phyloP scores from a whole-genome alignment of 352 stramenopile species.

The Globisporangium paddicum region DNA sequence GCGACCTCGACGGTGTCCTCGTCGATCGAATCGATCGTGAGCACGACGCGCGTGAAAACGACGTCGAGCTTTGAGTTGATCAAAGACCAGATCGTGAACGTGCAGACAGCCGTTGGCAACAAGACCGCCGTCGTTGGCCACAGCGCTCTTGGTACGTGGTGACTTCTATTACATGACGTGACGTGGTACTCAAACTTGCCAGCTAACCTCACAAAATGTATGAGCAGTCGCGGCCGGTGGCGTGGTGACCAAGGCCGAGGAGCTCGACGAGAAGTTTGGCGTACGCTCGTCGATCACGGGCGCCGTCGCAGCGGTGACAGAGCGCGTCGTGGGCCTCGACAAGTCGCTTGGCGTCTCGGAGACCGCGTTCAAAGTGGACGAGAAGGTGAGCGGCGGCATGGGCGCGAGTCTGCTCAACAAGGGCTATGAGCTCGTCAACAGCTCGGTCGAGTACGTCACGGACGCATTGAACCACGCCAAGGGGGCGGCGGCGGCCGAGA shows the following conservation, averaged over 20 bases:
- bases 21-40: constrained; percentile 70
- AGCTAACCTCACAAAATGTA: too few relatives aligned
- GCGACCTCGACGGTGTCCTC: constrained; percentile 40
- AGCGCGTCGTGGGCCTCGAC: constrained; percentile 51
- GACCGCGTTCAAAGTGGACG: constrained; percentile 60
- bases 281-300: constrained; percentile 46
- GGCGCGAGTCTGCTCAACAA: constrained; percentile 49
- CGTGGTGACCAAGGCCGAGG: constrained; percentile 50
- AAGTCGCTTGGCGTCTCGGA: constrained; percentile 57
- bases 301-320: constrained; percentile 41
- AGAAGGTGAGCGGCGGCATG: constrained; percentile 68
- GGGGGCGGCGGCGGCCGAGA: constrained; percentile 25
- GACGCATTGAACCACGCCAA: constrained; percentile 66
- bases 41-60: constrained; percentile 42
- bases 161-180: neutral
- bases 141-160: constrained; percentile 4
- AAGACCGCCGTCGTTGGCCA: constrained; percentile 14
- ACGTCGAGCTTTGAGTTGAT: constrained; percentile 61
- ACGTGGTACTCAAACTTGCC: too few relatives aligned
- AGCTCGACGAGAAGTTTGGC: constrained; percentile 54
- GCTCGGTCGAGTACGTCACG: constrained; percentile 63
- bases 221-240: constrained; percentile 39
- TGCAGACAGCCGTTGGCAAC: constrained; percentile 30
- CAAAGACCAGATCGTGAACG: constrained; percentile 44
- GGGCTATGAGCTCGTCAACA: constrained; percentile 50